Conservation (phyloP, 2,329 filamentous ascomycete species). For the Penicillium thymicola region DNA sequence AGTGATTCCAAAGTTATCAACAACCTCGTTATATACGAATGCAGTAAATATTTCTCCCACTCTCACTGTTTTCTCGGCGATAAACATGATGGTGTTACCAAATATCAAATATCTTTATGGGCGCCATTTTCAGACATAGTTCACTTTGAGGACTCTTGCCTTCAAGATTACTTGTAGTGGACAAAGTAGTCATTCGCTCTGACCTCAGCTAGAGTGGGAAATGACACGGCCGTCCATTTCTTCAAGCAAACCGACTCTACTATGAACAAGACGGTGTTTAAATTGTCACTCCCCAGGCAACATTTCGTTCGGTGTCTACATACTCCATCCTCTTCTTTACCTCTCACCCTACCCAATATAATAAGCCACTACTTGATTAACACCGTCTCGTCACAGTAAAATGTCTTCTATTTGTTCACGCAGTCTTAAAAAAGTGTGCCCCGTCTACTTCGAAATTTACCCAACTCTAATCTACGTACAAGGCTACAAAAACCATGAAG, state of each 20-base stretch:
- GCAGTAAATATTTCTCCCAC: neutral
- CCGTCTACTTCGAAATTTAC: too few relatives aligned
- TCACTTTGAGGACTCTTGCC: conserved; percentile 15
- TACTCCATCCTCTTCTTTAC: too few relatives aligned
- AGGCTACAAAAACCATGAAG: too few relatives aligned
- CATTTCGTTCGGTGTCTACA: too few relatives aligned
- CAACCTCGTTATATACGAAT: neutral
- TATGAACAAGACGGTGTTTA: neutral
- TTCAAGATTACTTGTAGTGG: conserved; percentile 19
- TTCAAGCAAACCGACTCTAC: neutral
- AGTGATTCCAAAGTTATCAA: neutral
- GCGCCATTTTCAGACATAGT: conserved; percentile 15
- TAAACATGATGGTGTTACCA: neutral
- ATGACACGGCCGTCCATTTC: neutral
- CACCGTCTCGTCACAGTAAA: too few relatives aligned
- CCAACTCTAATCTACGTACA: too few relatives aligned
- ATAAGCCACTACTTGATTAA: too few relatives aligned
- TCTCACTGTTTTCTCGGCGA: neutral
- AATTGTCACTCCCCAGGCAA: too few relatives aligned
- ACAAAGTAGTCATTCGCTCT: neutral
- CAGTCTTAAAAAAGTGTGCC: too few relatives aligned
- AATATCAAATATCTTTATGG: neutral
- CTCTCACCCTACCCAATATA: too few relatives aligned
- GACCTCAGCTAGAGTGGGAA: conserved; percentile 1
- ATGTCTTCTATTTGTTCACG: too few relatives aligned